A percentile compares a stretch with the other conserved stretches of the same genome.
Evolutionary conservation across 805 yeast species (phyloP).

Genomic region (Wickerhamiella allomyrinae): DNA sequence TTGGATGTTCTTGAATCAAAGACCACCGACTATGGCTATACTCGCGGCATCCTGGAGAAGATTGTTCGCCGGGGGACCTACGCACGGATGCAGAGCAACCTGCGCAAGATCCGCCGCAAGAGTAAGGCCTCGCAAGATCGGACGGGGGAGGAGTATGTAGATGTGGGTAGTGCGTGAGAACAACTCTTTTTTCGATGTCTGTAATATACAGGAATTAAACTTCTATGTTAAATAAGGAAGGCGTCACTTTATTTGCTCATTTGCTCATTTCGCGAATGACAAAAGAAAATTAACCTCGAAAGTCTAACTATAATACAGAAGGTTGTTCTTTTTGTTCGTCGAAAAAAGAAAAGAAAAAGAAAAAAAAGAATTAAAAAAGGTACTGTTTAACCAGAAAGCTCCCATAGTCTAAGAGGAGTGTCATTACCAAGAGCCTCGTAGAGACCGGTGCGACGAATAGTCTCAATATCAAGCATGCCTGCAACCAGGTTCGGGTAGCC

Average conservation of each 20-base stretch:
- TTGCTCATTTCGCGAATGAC: too few species aligned
- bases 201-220: too few species aligned
- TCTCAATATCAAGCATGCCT: constrained; percentile 20
- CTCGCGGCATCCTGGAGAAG: constrained; percentile 44
- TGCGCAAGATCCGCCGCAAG: constrained; percentile 13
- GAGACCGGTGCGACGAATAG: constrained; percentile 14
- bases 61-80: constrained; percentile 73
- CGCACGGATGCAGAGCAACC: constrained; percentile 17
- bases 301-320: too few species aligned
- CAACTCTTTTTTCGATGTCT: too few species aligned
- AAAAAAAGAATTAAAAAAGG: background rate
- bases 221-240: too few species aligned
- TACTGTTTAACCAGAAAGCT: background rate
- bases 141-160: background rate
- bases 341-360: too few species aligned
- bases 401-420: background rate
- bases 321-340: too few species aligned
- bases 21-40: constrained; percentile 39
- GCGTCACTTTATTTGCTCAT: too few species aligned
- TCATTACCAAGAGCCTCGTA: background rate
- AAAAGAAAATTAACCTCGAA: too few species aligned
- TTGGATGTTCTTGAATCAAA: constrained; percentile 35
- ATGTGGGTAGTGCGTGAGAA: background rate
- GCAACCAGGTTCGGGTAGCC: constrained; percentile 9
- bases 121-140: background rate